Evolutionary conservation across 768 basidiomycete species (phyloP).

Genomic region (Lentinula boryana): DNA sequence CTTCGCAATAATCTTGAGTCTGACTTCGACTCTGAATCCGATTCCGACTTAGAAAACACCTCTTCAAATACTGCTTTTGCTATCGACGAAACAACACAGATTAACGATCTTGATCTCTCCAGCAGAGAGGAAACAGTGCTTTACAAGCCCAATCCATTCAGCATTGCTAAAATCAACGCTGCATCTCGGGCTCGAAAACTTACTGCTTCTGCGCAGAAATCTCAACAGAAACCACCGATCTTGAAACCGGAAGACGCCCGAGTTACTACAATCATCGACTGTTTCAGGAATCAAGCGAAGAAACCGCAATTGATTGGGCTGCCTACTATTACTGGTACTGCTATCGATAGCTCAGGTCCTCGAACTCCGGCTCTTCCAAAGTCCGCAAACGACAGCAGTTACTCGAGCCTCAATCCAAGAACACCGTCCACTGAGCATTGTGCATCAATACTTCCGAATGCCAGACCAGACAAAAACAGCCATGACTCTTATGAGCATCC

Average conservation of each 20-base stretch:
- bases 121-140: constrained; percentile 52
- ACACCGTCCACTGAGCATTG: too few species aligned
- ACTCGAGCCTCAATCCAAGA: neutral
- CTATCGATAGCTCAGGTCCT: neutral
- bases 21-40: constrained; percentile 7
- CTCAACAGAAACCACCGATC: neutral
- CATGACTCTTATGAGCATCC: neutral
- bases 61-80: constrained; percentile 7
- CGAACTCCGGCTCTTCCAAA: neutral
- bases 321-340: too few species aligned
- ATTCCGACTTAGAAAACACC: constrained; percentile 16
- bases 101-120: constrained; percentile 53
- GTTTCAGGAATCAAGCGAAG: constrained; percentile 37
- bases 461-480: neutral
- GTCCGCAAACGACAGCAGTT: neutral
- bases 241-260: neutral
- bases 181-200: constrained; percentile 32
- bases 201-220: constrained; percentile 1
- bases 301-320: neutral
- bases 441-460: neutral
- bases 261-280: constrained; percentile 30
- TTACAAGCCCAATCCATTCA: constrained; percentile 76
- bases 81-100: constrained; percentile 7
- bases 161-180: constrained; percentile 77
- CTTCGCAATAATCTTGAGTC: neutral